phyloP scores from a whole-genome alignment of 768 basidiomycete genomes.

The Trametes cinnabarina region DNA sequence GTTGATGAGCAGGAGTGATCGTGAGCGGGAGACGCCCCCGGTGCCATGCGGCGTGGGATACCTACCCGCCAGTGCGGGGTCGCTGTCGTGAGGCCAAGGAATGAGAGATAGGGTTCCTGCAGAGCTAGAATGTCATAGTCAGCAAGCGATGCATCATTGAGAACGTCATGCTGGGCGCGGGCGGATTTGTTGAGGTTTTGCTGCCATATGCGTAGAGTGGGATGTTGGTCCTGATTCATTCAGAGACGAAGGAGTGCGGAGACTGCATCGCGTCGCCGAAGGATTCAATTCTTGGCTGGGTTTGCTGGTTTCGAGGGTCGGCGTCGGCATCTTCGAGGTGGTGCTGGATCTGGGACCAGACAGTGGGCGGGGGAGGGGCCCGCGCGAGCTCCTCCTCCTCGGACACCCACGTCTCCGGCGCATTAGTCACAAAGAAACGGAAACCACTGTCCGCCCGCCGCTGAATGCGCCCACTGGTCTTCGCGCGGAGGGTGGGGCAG shows the following conservation, averaged over 20 bases:
- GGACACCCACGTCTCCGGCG: background rate
- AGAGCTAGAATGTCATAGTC: slow-evolving; percentile 35
- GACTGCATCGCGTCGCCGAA: background rate
- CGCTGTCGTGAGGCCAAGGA: slow-evolving; percentile 15
- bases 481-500: slow-evolving; percentile 15
- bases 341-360: slow-evolving; percentile 6
- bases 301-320: background rate
- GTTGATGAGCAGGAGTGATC: slow-evolving; percentile 18
- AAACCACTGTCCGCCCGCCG: slow-evolving; percentile 1
- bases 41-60: slow-evolving; percentile 28
- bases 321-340: background rate
- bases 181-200: slow-evolving; percentile 30
- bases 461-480: background rate
- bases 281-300: background rate
- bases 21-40: background rate
- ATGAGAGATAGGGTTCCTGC: slow-evolving; percentile 40
- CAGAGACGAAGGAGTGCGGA: background rate
- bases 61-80: slow-evolving; percentile 11
- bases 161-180: slow-evolving; percentile 17
- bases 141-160: slow-evolving; percentile 4
- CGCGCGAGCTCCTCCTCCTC: slow-evolving; percentile 2
- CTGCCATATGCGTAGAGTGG: slow-evolving; percentile 27
- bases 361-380: background rate
- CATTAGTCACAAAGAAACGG: slow-evolving; percentile 7
- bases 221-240: background rate